Conservation (phyloP, 1,284 basidiomycete species). For the Cutaneotrichosporon cavernicola region DNA sequence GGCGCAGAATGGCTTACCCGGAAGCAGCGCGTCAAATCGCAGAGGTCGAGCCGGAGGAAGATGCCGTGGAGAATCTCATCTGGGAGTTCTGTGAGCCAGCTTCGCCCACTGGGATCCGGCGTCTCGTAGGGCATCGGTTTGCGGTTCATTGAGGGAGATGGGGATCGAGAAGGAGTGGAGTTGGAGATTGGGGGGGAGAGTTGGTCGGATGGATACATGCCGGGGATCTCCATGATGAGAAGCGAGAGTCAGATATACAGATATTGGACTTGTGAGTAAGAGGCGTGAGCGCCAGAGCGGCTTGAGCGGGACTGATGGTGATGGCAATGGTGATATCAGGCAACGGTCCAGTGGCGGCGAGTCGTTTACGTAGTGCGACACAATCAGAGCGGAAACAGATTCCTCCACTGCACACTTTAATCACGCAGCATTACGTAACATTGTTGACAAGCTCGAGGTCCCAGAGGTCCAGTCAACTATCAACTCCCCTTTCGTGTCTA, state of each 20-base stretch:
- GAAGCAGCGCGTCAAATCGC: constrained; percentile 26
- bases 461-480: neutral
- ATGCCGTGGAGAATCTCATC: constrained; percentile 39
- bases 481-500: neutral
- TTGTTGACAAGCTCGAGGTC: constrained; percentile 5
- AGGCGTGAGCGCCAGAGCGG: neutral
- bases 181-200: neutral
- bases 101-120: constrained; percentile 10
- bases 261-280: neutral
- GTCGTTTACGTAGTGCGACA: too few relatives aligned
- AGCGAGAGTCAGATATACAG: neutral
- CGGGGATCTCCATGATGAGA: neutral
- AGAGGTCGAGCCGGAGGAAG: constrained; percentile 25
- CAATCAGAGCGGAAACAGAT: too few relatives aligned
- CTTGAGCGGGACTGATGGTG: neutral
- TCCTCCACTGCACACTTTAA: neutral
- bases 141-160: neutral
- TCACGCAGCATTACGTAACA: neutral
- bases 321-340: neutral
- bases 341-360: neutral
- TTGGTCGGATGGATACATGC: neutral
- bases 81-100: constrained; percentile 26
- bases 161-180: neutral
- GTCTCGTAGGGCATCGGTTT: constrained; percentile 8
- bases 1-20: constrained; percentile 23